Percentiles rank a stretch among this genome's conserved stretches.
phyloP scores from a whole-genome alignment of 176 grass and related monocot species.

The Musa schizocarpa region DNA sequence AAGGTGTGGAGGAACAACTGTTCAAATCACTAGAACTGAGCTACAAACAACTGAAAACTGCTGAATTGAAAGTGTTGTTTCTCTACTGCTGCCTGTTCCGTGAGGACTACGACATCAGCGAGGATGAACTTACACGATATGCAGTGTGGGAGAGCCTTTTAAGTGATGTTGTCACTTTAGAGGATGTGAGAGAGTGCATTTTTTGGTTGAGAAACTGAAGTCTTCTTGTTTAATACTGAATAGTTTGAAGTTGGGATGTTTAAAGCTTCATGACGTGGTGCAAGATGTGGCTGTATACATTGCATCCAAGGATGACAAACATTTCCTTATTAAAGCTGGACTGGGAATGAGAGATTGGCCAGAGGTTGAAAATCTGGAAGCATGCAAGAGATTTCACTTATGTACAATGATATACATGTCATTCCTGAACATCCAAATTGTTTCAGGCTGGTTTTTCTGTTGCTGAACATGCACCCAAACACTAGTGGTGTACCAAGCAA shows the following conservation, averaged over 20 bases:
- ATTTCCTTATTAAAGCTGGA: conserved; percentile 8
- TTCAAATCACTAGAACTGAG: conserved; percentile 22
- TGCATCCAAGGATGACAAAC: conserved; percentile 11
- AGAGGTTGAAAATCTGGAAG: conserved; percentile 1
- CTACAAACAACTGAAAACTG: conserved; percentile 14
- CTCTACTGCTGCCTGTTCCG: conserved; percentile 21
- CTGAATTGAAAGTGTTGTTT: conserved; percentile 20
- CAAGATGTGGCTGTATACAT: conserved; percentile 23
- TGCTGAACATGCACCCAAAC: conserved; percentile 13
- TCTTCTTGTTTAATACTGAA: conserved; percentile 16
- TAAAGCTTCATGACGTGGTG: conserved; percentile 27
- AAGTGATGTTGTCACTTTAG: neutral
- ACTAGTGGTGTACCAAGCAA: neutral
- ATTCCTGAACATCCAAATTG: conserved; percentile 5
- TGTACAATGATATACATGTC: neutral
- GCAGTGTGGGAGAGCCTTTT: conserved; percentile 6
- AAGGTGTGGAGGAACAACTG: conserved; percentile 12
- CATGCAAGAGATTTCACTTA: conserved; percentile 17
- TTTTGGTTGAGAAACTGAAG: conserved; percentile 11
- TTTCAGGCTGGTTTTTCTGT: neutral
- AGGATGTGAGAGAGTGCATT: conserved; percentile 12
- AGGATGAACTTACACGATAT: conserved; percentile 16
- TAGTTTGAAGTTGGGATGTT: neutral
- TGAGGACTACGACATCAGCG: conserved; percentile 19
- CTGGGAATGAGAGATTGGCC: conserved; percentile 1